phyloP scores from a whole-genome alignment of 257 asterid species.

The Forsythia suspensa region DNA sequence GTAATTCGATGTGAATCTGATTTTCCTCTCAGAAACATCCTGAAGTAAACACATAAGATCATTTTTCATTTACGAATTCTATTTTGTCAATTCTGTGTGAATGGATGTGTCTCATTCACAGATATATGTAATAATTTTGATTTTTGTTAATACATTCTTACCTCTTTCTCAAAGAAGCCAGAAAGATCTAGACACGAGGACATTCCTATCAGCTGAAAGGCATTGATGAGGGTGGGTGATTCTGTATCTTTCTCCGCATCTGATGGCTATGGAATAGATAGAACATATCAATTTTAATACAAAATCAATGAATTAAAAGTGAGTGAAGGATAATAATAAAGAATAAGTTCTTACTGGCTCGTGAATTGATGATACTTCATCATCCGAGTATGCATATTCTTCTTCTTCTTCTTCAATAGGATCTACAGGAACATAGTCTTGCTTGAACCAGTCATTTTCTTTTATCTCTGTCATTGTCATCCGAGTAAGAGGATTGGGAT shows the following conservation, averaged over 20 bases:
- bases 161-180: slow-evolving; percentile 94
- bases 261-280: slow-evolving; percentile 33
- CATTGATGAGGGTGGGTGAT: slow-evolving; percentile 64
- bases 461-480: slow-evolving; percentile 67
- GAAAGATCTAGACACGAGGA: slow-evolving; percentile 90
- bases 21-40: slow-evolving; percentile 95
- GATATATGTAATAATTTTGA: neutral
- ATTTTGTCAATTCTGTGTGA: neutral
- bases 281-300: slow-evolving; percentile 1
- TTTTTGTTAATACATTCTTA: slow-evolving; percentile 15
- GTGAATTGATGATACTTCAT: slow-evolving; percentile 49
- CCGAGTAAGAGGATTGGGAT: slow-evolving; percentile 82
- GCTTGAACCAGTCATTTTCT: slow-evolving; percentile 81
- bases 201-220: slow-evolving; percentile 93
- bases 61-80: neutral
- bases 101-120: neutral
- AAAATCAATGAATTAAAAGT: slow-evolving; percentile 8
- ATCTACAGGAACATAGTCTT: slow-evolving; percentile 60
- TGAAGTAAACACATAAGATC: slow-evolving; percentile 16
- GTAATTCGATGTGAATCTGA: slow-evolving; percentile 77
- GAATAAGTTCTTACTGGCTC: slow-evolving; percentile 43
- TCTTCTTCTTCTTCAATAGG: slow-evolving; percentile 48
- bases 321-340: neutral
- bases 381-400: slow-evolving; percentile 36
- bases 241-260: slow-evolving; percentile 60